Percentiles rank a stretch among this genome's conserved stretches.
phyloP scores from a whole-genome alignment of 1,139 yeast species.

The Protomyces inundatus region DNA sequence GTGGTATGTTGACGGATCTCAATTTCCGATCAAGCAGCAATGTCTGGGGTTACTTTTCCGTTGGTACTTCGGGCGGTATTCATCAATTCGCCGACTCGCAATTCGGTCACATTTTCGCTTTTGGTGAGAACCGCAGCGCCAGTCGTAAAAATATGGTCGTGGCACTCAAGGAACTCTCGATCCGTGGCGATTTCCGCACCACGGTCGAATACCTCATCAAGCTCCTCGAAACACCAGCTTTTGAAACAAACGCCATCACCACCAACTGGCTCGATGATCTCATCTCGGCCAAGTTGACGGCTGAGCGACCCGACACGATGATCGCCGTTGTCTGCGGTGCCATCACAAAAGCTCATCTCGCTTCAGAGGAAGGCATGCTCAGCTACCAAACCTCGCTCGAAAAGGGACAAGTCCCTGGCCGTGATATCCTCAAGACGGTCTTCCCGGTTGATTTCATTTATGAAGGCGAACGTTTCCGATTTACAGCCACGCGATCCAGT shows the following conservation, averaged over 20 bases:
- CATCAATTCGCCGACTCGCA: conserved; percentile 97
- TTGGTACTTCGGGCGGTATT: conserved; percentile 91
- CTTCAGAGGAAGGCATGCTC: conserved; percentile 62
- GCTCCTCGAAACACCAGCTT: conserved; percentile 90
- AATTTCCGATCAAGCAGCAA: conserved; percentile 94
- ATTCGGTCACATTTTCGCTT: conserved; percentile 97
- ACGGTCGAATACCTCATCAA: conserved; percentile 95
- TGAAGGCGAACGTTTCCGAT: conserved; percentile 87
- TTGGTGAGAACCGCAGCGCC: conserved; percentile 97
- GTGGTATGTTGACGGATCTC: conserved; percentile 92
- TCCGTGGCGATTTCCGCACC: conserved; percentile 97
- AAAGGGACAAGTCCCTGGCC: conserved; percentile 91
- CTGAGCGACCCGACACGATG: conserved; percentile 90
- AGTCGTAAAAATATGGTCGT: conserved; percentile 98
- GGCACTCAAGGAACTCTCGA: conserved; percentile 89
- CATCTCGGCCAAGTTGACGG: conserved; percentile 84
- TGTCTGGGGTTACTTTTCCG: conserved; percentile 99
- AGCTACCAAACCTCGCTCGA: conserved; percentile 71
- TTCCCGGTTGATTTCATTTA: conserved; percentile 92
- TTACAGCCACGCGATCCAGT: conserved; percentile 91
- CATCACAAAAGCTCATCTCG: conserved; percentile 83
- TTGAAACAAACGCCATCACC: conserved; percentile 91
- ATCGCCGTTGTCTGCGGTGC: conserved; percentile 97
- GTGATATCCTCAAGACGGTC: conserved; percentile 71
- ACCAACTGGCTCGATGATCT: conserved; percentile 99